phyloP scores from a whole-genome alignment of 2,329 filamentous ascomycete genomes.

The Penicillium sp. region DNA sequence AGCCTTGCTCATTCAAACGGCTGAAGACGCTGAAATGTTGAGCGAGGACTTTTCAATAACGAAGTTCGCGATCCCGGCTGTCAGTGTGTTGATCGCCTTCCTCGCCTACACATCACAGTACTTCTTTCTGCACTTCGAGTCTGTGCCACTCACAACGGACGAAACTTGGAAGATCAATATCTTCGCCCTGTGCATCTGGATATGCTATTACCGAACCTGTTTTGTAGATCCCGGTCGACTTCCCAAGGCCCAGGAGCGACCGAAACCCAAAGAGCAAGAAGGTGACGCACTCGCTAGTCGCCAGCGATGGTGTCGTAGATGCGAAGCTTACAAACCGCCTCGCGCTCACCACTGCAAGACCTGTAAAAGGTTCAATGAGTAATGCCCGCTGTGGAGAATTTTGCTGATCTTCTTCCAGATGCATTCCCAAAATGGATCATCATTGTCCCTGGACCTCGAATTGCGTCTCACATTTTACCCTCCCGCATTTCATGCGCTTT shows the following conservation, averaged over 20 bases:
- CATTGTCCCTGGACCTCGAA: slow-evolving; percentile 68
- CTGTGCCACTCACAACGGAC: slow-evolving; percentile 50
- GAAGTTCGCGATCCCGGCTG: slow-evolving; percentile 54
- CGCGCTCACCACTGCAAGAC: slow-evolving; percentile 65
- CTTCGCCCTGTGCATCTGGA: slow-evolving; percentile 55
- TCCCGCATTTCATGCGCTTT: slow-evolving; percentile 66
- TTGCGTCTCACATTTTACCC: slow-evolving; percentile 65
- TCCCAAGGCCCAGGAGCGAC: slow-evolving; percentile 44
- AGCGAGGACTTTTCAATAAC: slow-evolving; percentile 32
- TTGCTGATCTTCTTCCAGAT: slow-evolving; percentile 43
- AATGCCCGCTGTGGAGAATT: neutral
- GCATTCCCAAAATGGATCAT: slow-evolving; percentile 66
- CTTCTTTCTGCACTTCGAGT: slow-evolving; percentile 56
- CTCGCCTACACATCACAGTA: slow-evolving; percentile 61
- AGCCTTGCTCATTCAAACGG: neutral
- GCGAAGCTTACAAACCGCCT: slow-evolving; percentile 61
- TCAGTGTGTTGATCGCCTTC: slow-evolving; percentile 57
- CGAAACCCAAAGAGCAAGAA: slow-evolving; percentile 20
- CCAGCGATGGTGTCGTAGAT: slow-evolving; percentile 61
- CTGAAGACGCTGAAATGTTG: slow-evolving; percentile 20
- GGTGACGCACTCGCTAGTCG: slow-evolving; percentile 28
- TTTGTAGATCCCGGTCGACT: slow-evolving; percentile 59
- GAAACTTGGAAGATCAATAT: slow-evolving; percentile 58
- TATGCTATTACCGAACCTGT: slow-evolving; percentile 61
- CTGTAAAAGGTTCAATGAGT: slow-evolving; percentile 54